These are phyloP conservation scores for Ascoidea asiatica DNA, from an alignment of 805 yeast genomes.

Conservation along the genomic window DNA sequence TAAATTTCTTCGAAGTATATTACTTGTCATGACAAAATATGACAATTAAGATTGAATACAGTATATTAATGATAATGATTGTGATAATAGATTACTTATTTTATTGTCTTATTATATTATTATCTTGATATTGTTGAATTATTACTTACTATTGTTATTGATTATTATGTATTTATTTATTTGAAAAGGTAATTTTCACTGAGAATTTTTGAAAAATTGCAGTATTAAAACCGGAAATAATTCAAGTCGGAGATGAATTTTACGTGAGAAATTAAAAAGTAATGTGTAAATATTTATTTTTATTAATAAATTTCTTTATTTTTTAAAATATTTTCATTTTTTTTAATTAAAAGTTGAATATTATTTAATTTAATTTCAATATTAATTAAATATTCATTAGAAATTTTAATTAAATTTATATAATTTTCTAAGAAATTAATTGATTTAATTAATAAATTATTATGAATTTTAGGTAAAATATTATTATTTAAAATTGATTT, in stretches of 20 bases:
- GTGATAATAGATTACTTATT: too few relatives aligned
- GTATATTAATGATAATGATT: too few relatives aligned
- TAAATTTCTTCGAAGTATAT: too few relatives aligned
- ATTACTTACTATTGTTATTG: too few relatives aligned
- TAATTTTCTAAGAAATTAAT: constrained; percentile 2
- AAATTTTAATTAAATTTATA: not conserved
- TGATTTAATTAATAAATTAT: constrained; percentile 1
- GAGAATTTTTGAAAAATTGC: not conserved
- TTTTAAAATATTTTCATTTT: not conserved
- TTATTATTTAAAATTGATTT: not conserved
- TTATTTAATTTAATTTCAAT: not conserved
- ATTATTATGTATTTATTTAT: too few relatives aligned
- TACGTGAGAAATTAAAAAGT: not conserved
- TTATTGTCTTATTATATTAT: too few relatives aligned
- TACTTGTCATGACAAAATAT: too few relatives aligned
- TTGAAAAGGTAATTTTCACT: too few relatives aligned
- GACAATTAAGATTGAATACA: too few relatives aligned
- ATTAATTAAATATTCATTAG: not conserved
- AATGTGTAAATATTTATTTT: not conserved
- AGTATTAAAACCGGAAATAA: not conserved
- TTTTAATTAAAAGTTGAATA: not conserved
- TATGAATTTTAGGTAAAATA: constrained; percentile 1
- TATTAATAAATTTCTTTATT: not conserved
- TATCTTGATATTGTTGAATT: too few relatives aligned
- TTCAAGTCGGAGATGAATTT: too few relatives aligned